phyloP scores from a whole-genome alignment of 768 basidiomycete species.

The Kwoniella sp. region DNA sequence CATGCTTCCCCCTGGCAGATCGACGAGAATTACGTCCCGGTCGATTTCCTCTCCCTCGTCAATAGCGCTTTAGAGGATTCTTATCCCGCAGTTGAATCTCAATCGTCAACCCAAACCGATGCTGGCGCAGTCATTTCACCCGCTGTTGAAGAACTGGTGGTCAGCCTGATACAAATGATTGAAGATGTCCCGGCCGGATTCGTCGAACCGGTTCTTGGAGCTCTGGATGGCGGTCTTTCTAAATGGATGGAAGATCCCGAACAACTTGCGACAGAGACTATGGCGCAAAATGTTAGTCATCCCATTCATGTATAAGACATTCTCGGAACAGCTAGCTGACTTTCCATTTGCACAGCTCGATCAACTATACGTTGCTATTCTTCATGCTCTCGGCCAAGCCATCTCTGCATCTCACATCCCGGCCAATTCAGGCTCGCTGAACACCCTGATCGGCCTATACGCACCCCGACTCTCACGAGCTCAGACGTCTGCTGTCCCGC shows the following conservation, averaged over 20 bases:
- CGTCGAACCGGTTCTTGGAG: conserved; percentile 21
- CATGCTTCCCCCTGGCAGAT: conserved; percentile 20
- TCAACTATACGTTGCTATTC: conserved; percentile 32
- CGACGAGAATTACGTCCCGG: conserved; percentile 38
- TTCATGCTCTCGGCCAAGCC: conserved; percentile 22
- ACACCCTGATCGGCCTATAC: conserved; percentile 33
- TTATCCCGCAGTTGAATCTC: conserved; percentile 27
- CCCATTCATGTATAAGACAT: no score
- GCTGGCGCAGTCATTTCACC: conserved; percentile 22
- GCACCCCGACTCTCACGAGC: conserved; percentile 40
- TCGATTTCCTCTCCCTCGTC: conserved; percentile 40
- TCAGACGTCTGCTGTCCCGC: conserved; percentile 22
- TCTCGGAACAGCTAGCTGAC: neutral
- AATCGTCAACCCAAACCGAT: neutral
- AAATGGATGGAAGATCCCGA: conserved; percentile 33
- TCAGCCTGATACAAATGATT: conserved; percentile 14
- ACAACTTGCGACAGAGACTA: neutral
- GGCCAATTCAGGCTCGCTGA: conserved; percentile 25
- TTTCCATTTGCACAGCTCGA: conserved; percentile 31
- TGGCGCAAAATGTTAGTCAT: no score
- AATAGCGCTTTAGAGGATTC: conserved; percentile 30
- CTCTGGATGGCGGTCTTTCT: conserved; percentile 18
- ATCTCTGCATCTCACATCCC: conserved; percentile 24
- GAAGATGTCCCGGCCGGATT: conserved; percentile 21
- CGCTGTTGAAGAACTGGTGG: conserved; percentile 28